Percentiles rank a stretch among this genome's conserved stretches.
Conservation (phyloP, 108 stramenopile species). For the Mayamaea pseudoterrestris region DNA sequence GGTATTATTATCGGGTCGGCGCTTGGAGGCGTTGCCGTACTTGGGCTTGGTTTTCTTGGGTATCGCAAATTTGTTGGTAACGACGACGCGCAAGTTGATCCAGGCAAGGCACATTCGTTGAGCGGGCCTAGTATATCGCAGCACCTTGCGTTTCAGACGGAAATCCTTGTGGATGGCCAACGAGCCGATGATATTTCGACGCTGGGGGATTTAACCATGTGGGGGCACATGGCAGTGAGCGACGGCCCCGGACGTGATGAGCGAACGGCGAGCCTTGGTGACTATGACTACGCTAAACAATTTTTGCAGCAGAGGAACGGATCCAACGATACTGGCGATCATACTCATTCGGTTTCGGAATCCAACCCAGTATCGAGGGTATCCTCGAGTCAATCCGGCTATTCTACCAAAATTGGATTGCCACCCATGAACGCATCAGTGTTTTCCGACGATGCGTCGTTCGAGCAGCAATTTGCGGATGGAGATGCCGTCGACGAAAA, state of each 20-base stretch:
- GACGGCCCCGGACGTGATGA: constrained; percentile 33
- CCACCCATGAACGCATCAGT: constrained; percentile 15
- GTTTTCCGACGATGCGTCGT: constrained; percentile 51
- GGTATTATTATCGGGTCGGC: constrained; percentile 24
- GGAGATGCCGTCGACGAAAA: constrained; percentile 6
- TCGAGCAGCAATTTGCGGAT: constrained; percentile 43
- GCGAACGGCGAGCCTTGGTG: constrained; percentile 33
- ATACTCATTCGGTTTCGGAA: constrained; percentile 1
- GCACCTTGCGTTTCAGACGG: constrained; percentile 1
- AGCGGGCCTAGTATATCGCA: background rate
- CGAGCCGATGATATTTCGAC: constrained; percentile 74
- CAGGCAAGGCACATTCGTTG: background rate
- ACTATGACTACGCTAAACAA: constrained; percentile 43
- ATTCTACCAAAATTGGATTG: background rate
- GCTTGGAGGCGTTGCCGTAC: constrained; percentile 18
- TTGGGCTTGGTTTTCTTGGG: background rate
- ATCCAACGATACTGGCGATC: constrained; percentile 13
- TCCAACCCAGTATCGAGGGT: no score
- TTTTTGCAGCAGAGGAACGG: no score
- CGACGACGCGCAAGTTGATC: background rate
- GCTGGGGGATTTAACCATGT: constrained; percentile 69
- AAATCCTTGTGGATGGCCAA: constrained; percentile 54
- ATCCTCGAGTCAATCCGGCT: background rate
- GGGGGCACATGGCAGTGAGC: constrained; percentile 32
- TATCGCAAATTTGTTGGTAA: background rate